Percentiles rank a stretch among this genome's conserved stretches.
Evolutionary conservation across 2,329 filamentous ascomycete species (phyloP).

Genomic region (Graphilbum fragrans): DNA sequence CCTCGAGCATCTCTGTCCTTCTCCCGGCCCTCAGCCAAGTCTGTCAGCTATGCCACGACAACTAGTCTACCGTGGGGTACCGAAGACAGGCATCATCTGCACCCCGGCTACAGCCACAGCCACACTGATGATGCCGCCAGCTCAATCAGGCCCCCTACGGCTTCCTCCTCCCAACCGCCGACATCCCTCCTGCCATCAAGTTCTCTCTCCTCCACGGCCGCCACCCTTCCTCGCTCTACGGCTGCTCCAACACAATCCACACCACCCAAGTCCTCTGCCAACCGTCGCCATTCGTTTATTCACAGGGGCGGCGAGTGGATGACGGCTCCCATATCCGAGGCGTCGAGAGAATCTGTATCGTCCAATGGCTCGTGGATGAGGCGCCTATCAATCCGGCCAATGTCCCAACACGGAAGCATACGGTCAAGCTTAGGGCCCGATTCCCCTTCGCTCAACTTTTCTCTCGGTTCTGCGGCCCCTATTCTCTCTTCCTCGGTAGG

Average conservation of each 20-base stretch:
- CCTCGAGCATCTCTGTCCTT: slow-evolving; percentile 15
- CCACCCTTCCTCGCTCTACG: slow-evolving; percentile 16
- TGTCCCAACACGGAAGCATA: slow-evolving; percentile 51
- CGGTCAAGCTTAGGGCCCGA: slow-evolving; percentile 54
- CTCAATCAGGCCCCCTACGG: slow-evolving; percentile 13
- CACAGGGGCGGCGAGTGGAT: slow-evolving; percentile 23
- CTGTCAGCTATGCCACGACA: slow-evolving; percentile 19
- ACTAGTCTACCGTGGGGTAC: not conserved
- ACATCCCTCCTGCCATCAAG: not conserved
- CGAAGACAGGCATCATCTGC: slow-evolving; percentile 4
- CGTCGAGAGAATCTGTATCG: slow-evolving; percentile 42
- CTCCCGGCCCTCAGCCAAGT: slow-evolving; percentile 32
- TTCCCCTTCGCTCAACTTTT: slow-evolving; percentile 52
- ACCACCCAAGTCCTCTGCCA: slow-evolving; percentile 22
- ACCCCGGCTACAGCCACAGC: slow-evolving; percentile 13
- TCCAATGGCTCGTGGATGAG: slow-evolving; percentile 61
- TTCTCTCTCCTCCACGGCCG: slow-evolving; percentile 13
- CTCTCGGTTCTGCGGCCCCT: slow-evolving; percentile 53
- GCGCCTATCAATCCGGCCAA: slow-evolving; percentile 53
- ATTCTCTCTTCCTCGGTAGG: slow-evolving; percentile 32
- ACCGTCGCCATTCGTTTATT: slow-evolving; percentile 30
- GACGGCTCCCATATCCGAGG: slow-evolving; percentile 27
- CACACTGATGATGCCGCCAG: slow-evolving; percentile 19
- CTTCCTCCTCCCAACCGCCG: slow-evolving; percentile 8
- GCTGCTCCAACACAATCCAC: slow-evolving; percentile 25